Conservation (phyloP, 345 rosid species). For the Eucalyptus albens region DNA sequence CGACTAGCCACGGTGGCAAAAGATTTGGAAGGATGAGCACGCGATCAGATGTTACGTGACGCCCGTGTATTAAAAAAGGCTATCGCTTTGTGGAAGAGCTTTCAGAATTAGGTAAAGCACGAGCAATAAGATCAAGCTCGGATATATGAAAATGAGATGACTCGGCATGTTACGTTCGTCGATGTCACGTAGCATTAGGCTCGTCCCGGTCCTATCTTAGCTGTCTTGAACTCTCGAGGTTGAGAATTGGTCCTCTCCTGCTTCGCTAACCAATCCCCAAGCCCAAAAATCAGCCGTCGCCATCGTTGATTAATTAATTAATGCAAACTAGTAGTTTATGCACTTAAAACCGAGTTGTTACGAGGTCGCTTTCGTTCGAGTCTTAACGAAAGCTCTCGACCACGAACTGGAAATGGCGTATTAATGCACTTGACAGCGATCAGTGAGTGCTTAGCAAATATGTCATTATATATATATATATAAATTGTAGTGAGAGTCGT, state of each 20-base stretch:
- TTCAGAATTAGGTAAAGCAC: neutral
- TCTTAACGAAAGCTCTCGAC: neutral
- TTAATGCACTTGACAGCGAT: neutral
- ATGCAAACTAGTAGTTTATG: neutral
- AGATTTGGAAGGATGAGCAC: too few relatives aligned
- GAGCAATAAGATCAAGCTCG: neutral
- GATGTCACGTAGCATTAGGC: neutral
- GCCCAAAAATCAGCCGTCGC: neutral
- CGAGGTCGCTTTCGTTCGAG: neutral
- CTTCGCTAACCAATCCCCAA: neutral
- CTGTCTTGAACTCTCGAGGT: neutral
- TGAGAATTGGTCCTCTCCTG: neutral
- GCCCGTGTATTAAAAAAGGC: too few relatives aligned
- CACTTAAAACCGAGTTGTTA: neutral
- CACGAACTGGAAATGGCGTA: neutral
- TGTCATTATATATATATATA: neutral
- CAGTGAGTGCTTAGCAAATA: too few relatives aligned
- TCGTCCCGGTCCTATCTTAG: neutral
- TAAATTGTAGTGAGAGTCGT: fast-evolving
- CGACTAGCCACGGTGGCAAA: too few relatives aligned
- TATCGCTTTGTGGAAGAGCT: too few relatives aligned
- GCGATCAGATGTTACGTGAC: too few relatives aligned
- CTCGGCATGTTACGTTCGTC: neutral
- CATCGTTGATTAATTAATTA: neutral
- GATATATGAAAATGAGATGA: neutral